phyloP scores from a whole-genome alignment of 2,329 filamentous ascomycete genomes.

The Fusarium virguliforme region DNA sequence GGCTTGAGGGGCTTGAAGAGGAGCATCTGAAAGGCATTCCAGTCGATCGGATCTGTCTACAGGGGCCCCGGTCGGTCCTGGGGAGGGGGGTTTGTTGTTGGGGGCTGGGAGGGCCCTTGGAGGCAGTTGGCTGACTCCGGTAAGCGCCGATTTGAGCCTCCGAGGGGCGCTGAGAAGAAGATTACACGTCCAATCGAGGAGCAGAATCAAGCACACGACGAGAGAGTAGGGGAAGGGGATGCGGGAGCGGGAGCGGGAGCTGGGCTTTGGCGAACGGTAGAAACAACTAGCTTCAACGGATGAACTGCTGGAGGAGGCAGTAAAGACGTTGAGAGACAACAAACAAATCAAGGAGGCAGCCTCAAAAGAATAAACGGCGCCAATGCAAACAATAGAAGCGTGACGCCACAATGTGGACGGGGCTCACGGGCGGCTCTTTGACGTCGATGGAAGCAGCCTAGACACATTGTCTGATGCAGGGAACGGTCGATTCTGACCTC shows the following conservation, averaged over 20 bases:
- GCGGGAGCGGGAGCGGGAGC: slow-evolving; percentile 36
- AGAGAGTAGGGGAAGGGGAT: slow-evolving; percentile 11
- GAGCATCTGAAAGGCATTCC: slow-evolving; percentile 39
- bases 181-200: slow-evolving; percentile 26
- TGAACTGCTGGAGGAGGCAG: slow-evolving; percentile 2
- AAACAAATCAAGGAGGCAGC: slow-evolving; percentile 32
- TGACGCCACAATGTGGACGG: slow-evolving; percentile 35
- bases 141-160: slow-evolving; percentile 49
- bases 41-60: slow-evolving; percentile 49
- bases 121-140: slow-evolving; percentile 35
- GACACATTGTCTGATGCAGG: slow-evolving; percentile 17
- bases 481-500: slow-evolving; percentile 23
- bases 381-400: slow-evolving; percentile 43
- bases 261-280: slow-evolving; percentile 34
- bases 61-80: slow-evolving; percentile 29
- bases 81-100: background rate
- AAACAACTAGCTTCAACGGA: background rate
- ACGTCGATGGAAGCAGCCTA: slow-evolving; percentile 16
- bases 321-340: slow-evolving; percentile 19
- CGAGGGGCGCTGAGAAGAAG: slow-evolving; percentile 29
- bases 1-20: slow-evolving; percentile 25
- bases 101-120: slow-evolving; percentile 35
- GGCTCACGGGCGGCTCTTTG: background rate
- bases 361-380: slow-evolving; percentile 31
- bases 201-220: slow-evolving; percentile 13